Base-by-base conservation (phyloP, 768 basidiomycete genomes). In the Lentinula boryana region DNA sequence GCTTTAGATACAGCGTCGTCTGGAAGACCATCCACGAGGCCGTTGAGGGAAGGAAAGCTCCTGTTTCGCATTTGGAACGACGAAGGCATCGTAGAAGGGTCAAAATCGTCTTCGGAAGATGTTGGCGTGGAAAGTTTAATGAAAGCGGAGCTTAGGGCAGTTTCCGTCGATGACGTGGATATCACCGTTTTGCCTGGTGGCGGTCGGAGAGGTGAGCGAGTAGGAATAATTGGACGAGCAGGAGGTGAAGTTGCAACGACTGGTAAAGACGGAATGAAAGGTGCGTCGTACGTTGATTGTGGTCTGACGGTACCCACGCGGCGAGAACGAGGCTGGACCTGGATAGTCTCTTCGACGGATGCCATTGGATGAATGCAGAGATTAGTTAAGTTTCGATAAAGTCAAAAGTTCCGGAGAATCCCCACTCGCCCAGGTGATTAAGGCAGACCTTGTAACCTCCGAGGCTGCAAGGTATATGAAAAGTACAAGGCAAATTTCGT, bases 271-370 rank as follows among this genome's bases (percentile, higher is more conserved):
- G 71, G 69, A 62, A 73, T 67, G 53, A 72, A 68, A 46, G 65
- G 65, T 53, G 68, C 64, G 63, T 70, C 67, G 63, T 71, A 73
- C 69, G 74, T 64, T 71, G 67, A 66, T 62, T 72, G 73, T 57
- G 71, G 70, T 67, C 67, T 68, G 62, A 74, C 69, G 59, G 72
- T 68, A 60, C 72, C 71, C 80, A 80, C 75, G 79, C 77, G 80
- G 76, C 68, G 68, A 60, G 76, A 75, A 71, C 74, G 78, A 77
- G 78, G 75, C 68, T 63, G 58, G 27, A 49, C 58, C 35, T 60
- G 44, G 46, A 41, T 15, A 21, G 18, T 56, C 8, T 40, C 46
- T 58, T 50, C 27, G 16, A 36, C 18, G 36, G 57, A 32, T 58
- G 57, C 57, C 57, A 58, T 58, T 58, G 57, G 44, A 57, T 15